Evolutionary conservation across 768 basidiomycete genomes (phyloP).

Genomic region (Myochromella boudieri): DNA sequence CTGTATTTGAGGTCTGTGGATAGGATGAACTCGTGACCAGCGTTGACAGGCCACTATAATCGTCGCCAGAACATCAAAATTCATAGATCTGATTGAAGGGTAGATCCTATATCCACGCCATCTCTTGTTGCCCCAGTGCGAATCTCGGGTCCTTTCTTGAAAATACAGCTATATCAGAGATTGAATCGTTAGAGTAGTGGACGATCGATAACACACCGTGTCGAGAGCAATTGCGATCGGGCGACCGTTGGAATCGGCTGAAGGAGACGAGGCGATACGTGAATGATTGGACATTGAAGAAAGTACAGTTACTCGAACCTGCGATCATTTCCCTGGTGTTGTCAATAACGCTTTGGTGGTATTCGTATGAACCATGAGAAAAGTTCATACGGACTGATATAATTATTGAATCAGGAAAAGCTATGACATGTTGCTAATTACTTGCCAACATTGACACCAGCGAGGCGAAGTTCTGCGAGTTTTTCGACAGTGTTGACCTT

Average conservation of each 20-base stretch:
- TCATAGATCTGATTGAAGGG: neutral
- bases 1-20: constrained; percentile 82
- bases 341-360: constrained; percentile 98
- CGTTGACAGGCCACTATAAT: constrained; percentile 73
- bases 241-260: constrained; percentile 73
- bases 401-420: neutral
- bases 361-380: constrained; percentile 97
- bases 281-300: constrained; percentile 1
- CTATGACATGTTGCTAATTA: constrained; percentile 11
- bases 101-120: constrained; percentile 76
- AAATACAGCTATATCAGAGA: constrained; percentile 12
- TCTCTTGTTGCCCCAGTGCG: constrained; percentile 92
- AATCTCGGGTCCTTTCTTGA: constrained; percentile 98
- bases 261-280: constrained; percentile 1
- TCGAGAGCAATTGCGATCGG: constrained; percentile 98
- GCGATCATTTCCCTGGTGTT: constrained; percentile 88
- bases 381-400: constrained; percentile 98
- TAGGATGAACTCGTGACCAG: constrained; percentile 93
- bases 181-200: neutral
- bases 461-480: constrained; percentile 77
- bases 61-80: neutral
- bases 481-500: constrained; percentile 93
- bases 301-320: constrained; percentile 42
- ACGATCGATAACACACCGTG: constrained; percentile 59
- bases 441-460: constrained; percentile 97